Evolutionary conservation across 306 rosid species (phyloP), one percentile per base, ranked within the genome.

Genomic region (Hippophae rhamnoides): DNA sequence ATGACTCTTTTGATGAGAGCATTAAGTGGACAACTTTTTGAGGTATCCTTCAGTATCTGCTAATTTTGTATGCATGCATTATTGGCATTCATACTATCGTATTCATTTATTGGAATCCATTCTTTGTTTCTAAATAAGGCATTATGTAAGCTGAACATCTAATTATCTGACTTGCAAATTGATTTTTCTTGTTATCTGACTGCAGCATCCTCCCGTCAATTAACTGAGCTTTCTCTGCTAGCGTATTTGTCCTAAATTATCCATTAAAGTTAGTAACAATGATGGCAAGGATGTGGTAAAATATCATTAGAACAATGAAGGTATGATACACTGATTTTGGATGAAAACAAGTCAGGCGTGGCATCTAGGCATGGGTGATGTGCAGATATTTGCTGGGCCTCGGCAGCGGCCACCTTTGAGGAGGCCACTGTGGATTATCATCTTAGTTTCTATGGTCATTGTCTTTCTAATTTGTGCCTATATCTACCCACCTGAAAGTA

Each of bases 361-460:
- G 94, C 85, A 77, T 52, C 8, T 86, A 61, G 76, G 83, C 69
- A 80, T 93, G 87, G 84, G 85, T 46, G 97, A 86, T 62, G 62
- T 88, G 89, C 89, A 81, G 72, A 72, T 75, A 68, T 68, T 84
- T 73, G 78, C 94, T 10, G 95, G 94, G 45, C 59, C 87, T 67
- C 99, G 99, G 64, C 89, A 84, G 50, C 99, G 97, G 48, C 78
- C 90, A 50, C 90, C 74, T 25, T 40, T 89, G 65, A 93, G 73
- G 89, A 82, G 81, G 67, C 99, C 97, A 1, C 42, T 78, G 70
- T 93, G 99, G 99, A 89, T 93, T 57, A 86, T 93, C 64, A 71
- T 86, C 64, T 72, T 93, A 83, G 83, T 93, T 64, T 82, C 89
- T 23, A 76, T 93, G 76, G 90, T 93, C 43, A 81, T 86, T 8